Conservation (phyloP, 306 rosid genomes). For the Betula pendula region DNA sequence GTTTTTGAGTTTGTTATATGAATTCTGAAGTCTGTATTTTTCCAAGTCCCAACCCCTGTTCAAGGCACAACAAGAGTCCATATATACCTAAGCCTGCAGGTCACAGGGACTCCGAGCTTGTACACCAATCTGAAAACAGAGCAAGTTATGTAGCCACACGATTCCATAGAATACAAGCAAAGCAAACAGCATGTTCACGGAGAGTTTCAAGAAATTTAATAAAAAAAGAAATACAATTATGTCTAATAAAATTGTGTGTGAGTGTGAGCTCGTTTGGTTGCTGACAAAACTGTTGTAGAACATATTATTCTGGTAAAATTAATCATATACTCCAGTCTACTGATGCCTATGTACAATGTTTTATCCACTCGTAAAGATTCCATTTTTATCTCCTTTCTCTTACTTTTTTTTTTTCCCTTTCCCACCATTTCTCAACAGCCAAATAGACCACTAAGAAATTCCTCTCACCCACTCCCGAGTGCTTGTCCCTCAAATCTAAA, state of each 20-base stretch:
- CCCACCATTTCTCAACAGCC: background rate
- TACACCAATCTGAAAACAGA: too few relatives aligned
- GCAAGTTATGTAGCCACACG: too few relatives aligned
- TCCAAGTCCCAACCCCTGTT: too few relatives aligned
- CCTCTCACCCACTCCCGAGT: conserved; percentile 15
- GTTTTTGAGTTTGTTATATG: too few relatives aligned
- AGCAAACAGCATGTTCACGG: too few relatives aligned
- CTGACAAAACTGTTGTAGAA: conserved; percentile 13
- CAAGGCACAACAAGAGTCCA: too few relatives aligned
- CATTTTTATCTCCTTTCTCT: background rate
- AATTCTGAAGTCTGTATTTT: too few relatives aligned
- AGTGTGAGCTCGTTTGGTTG: background rate
- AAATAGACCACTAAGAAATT: conserved; percentile 7
- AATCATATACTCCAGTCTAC: background rate
- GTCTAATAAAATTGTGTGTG: background rate
- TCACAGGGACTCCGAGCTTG: too few relatives aligned
- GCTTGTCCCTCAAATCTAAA: conserved; percentile 21
- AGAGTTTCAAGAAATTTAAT: too few relatives aligned
- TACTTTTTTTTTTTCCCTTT: conserved; percentile 13
- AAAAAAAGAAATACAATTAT: background rate
- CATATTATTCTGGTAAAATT: background rate
- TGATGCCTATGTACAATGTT: background rate
- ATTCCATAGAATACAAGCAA: too few relatives aligned
- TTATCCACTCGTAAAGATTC: conserved; percentile 14
- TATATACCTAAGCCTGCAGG: too few relatives aligned